phyloP scores from a whole-genome alignment of 1,139 yeast genomes.

The Spathaspora sp. region DNA sequence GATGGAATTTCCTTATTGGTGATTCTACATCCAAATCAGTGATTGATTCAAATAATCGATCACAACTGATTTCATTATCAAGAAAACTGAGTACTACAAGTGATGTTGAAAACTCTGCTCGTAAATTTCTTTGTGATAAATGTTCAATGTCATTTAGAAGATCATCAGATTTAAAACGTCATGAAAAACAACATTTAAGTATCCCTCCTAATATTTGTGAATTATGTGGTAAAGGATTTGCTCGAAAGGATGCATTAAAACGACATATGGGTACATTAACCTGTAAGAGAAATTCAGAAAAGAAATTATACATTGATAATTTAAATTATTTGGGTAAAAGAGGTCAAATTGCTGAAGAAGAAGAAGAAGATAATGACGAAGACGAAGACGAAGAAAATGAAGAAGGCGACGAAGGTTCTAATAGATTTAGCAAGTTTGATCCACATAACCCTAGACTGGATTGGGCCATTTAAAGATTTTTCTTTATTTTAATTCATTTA shows the following conservation, averaged over 20 bases:
- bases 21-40: constrained; percentile 16
- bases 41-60: background rate
- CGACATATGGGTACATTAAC: constrained; percentile 72
- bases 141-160: constrained; percentile 61
- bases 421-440: background rate
- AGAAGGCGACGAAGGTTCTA: constrained; percentile 7
- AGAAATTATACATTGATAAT: constrained; percentile 37
- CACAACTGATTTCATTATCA: constrained; percentile 1
- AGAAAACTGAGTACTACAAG: background rate
- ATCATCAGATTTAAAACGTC: constrained; percentile 64
- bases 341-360: constrained; percentile 3
- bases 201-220: constrained; percentile 71
- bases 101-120: constrained; percentile 5
- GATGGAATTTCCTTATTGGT: constrained; percentile 40
- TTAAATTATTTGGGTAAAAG: constrained; percentile 23
- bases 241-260: constrained; percentile 76
- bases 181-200: constrained; percentile 57
- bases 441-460: constrained; percentile 1
- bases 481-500: background rate
- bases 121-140: constrained; percentile 45
- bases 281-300: constrained; percentile 66
- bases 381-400: background rate
- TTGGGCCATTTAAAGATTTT: background rate
- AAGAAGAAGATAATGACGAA: constrained; percentile 3
- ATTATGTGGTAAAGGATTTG: constrained; percentile 77